phyloP scores from a whole-genome alignment of 768 basidiomycete species.

The Nevesoporus exiguus region DNA sequence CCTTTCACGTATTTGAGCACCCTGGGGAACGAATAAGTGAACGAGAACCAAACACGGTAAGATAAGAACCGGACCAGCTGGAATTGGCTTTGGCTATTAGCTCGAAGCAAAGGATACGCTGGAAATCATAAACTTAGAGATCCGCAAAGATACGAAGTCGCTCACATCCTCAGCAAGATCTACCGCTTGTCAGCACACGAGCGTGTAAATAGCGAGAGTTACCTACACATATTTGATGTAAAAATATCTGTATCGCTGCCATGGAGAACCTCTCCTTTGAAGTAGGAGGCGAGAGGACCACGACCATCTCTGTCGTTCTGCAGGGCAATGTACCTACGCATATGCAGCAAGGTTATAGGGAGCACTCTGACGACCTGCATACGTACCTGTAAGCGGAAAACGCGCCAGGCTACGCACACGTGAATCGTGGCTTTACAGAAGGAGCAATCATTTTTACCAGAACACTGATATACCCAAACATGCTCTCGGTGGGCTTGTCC shows the following conservation, averaged over 20 bases:
- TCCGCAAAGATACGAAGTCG: conserved; percentile 1
- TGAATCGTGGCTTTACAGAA: conserved; percentile 8
- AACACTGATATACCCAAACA: conserved; percentile 97
- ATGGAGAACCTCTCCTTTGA: conserved; percentile 89
- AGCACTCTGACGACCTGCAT: neutral
- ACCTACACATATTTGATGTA: conserved; percentile 93
- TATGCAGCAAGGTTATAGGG: conserved; percentile 1
- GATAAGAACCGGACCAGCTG: conserved; percentile 54
- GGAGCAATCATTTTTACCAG: conserved; percentile 45
- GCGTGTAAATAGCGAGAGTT: neutral
- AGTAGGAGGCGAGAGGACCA: conserved; percentile 93
- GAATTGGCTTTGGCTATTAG: conserved; percentile 73
- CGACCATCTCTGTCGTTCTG: conserved; percentile 79
- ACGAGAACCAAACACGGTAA: neutral
- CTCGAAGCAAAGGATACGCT: conserved; percentile 84
- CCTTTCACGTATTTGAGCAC: conserved; percentile 95
- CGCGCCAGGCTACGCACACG: conserved; percentile 68
- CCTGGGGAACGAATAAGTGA: conserved; percentile 46
- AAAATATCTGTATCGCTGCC: conserved; percentile 88
- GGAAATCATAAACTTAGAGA: conserved; percentile 11
- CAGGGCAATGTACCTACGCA: conserved; percentile 71
- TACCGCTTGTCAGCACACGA: conserved; percentile 29
- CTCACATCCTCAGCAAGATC: conserved; percentile 88
- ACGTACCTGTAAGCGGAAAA: conserved; percentile 82
- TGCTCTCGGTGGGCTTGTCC: conserved; percentile 83